A percentile compares a stretch with the other conserved stretches of the same genome.
phyloP scores from a whole-genome alignment of 345 rosid species.

The Salix exigua region DNA sequence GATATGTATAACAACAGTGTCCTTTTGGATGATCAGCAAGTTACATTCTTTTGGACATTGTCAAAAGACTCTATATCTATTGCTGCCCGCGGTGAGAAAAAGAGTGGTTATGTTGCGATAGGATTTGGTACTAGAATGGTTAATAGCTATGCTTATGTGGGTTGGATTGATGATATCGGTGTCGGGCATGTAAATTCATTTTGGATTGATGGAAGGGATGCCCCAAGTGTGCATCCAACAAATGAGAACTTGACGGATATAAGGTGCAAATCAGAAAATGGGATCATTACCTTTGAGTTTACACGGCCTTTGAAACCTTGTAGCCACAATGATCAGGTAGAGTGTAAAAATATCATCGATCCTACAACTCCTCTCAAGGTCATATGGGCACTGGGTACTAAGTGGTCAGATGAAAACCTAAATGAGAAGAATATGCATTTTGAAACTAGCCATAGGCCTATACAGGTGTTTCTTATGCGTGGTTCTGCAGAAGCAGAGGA shows the following conservation, averaged over 20 bases:
- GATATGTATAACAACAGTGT: conserved; percentile 96
- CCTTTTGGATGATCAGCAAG: conserved; percentile 88
- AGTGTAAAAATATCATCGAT: conserved; percentile 79
- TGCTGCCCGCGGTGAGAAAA: conserved; percentile 91
- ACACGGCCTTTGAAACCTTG: conserved; percentile 75
- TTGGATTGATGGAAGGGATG: conserved; percentile 84
- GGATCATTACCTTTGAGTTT: conserved; percentile 89
- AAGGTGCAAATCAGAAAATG: conserved; percentile 86
- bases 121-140: conserved; percentile 83
- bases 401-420: conserved; percentile 66
- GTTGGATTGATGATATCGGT: conserved; percentile 76
- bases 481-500: conserved; percentile 95
- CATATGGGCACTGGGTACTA: conserved; percentile 93
- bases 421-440: conserved; percentile 94
- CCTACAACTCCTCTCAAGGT: conserved; percentile 90
- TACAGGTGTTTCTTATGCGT: conserved; percentile 62
- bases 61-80: conserved; percentile 64
- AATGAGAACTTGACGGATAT: conserved; percentile 75
- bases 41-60: conserved; percentile 87
- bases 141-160: conserved; percentile 82
- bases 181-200: conserved; percentile 72
- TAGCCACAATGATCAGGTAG: conserved; percentile 41
- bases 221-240: conserved; percentile 63
- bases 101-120: conserved; percentile 85
- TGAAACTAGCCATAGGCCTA: conserved; percentile 81